Percentiles rank a stretch among this genome's conserved stretches.
phyloP scores from a whole-genome alignment of 805 yeast species.

The Candida caryicola region DNA sequence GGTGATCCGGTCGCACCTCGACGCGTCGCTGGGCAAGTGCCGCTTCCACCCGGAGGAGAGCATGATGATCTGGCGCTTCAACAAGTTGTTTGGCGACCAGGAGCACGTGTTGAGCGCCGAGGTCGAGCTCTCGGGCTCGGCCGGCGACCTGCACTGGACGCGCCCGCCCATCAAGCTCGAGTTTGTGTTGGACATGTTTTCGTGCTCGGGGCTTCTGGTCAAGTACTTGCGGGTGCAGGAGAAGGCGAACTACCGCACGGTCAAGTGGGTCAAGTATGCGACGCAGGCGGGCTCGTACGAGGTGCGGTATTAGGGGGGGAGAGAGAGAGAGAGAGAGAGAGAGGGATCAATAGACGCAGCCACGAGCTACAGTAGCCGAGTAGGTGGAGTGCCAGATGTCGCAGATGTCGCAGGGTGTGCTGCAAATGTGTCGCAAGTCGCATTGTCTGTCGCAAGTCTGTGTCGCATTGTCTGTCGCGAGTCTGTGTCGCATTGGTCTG shows the following conservation, averaged over 20 bases:
- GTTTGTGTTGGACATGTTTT: constrained; percentile 70
- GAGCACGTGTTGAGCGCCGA: constrained; percentile 61
- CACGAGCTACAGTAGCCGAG: too few relatives aligned
- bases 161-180: constrained; percentile 73
- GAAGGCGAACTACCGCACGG: constrained; percentile 58
- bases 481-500: too few relatives aligned
- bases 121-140: constrained; percentile 28
- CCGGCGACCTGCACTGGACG: constrained; percentile 45
- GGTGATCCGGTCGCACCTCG: constrained; percentile 23
- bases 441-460: too few relatives aligned
- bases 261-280: constrained; percentile 84
- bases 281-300: constrained; percentile 81
- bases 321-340: too few relatives aligned
- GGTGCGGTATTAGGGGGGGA: constrained; percentile 68
- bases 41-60: constrained; percentile 66
- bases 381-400: too few relatives aligned
- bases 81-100: constrained; percentile 63
- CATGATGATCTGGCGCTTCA: constrained; percentile 65
- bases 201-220: constrained; percentile 74
- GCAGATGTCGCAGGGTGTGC: too few relatives aligned
- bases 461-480: too few relatives aligned
- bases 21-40: constrained; percentile 60
- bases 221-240: constrained; percentile 66
- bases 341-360: too few relatives aligned
- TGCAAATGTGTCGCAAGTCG: too few relatives aligned